These are phyloP conservation scores for Blastobotrys buckinghamii DNA, from an alignment of 1,139 yeast genomes.

Conservation along the genomic window DNA sequence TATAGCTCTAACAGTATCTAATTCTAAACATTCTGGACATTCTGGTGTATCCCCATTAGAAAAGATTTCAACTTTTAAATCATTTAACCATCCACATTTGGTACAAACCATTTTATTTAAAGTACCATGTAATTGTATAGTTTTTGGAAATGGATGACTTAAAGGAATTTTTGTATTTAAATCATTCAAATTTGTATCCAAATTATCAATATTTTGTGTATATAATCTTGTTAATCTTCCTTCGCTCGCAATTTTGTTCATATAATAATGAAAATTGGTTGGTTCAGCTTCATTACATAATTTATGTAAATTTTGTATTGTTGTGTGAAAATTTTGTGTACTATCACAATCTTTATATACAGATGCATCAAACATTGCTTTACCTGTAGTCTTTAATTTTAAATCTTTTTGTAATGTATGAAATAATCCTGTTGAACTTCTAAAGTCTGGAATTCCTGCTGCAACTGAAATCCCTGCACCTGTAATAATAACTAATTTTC, in stretches of 20 bases:
- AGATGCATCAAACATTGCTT: slow-evolving; percentile 72
- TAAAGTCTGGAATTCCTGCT: slow-evolving; percentile 86
- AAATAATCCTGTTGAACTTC: slow-evolving; percentile 74
- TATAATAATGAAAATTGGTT: slow-evolving; percentile 64
- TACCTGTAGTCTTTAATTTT: slow-evolving; percentile 48
- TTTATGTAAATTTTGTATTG: slow-evolving; percentile 58
- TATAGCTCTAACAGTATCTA: slow-evolving; percentile 43
- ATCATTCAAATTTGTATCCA: slow-evolving; percentile 40
- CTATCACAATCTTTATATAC: slow-evolving; percentile 64
- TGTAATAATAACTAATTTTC: slow-evolving; percentile 42
- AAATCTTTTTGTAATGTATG: slow-evolving; percentile 47
- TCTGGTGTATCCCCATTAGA: slow-evolving; percentile 37
- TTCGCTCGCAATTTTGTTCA: slow-evolving; percentile 53
- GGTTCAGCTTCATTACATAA: slow-evolving; percentile 58
- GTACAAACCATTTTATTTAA: slow-evolving; percentile 67
- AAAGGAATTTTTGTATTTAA: slow-evolving; percentile 47
- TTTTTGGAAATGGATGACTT: slow-evolving; percentile 43
- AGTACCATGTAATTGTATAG: slow-evolving; percentile 78
- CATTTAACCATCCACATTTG: slow-evolving; percentile 53
- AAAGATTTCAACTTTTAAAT: slow-evolving; percentile 39
- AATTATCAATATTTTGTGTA: slow-evolving; percentile 42
- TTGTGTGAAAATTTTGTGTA: slow-evolving; percentile 60
- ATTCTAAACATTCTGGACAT: slow-evolving; percentile 53
- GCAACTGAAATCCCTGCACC: slow-evolving; percentile 92
- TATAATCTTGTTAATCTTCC: slow-evolving; percentile 66